Percentiles rank a stretch among this genome's conserved stretches.
phyloP scores from a whole-genome alignment of 768 basidiomycete species.

The Kwoniella botswanensis region DNA sequence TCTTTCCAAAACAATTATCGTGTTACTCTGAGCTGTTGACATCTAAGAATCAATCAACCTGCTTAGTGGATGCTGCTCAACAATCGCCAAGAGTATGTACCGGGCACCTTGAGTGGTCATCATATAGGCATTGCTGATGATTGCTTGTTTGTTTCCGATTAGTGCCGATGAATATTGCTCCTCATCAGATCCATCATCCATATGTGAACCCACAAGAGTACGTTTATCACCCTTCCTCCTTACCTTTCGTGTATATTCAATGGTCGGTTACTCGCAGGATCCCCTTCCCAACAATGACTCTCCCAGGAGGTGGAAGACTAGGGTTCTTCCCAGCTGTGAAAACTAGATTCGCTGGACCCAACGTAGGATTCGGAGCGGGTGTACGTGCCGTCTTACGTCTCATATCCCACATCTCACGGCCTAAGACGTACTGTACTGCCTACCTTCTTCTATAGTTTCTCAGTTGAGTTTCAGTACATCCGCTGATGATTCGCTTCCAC shows the following conservation, averaged over 20 bases:
- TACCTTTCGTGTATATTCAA: too few species aligned
- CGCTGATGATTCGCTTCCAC: not conserved
- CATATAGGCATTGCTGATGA: not conserved
- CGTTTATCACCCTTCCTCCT: conserved; percentile 8
- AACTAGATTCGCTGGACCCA: conserved; percentile 48
- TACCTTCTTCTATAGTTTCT: not conserved
- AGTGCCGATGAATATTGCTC: conserved; percentile 47
- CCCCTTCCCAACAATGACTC: conserved; percentile 45
- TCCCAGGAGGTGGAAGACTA: conserved; percentile 49
- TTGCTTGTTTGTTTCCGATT: not conserved
- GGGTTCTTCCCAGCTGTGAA: conserved; percentile 48
- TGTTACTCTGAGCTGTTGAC: too few species aligned
- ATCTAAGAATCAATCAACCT: too few species aligned
- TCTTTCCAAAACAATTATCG: too few species aligned
- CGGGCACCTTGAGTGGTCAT: too few species aligned
- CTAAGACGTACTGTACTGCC: not conserved
- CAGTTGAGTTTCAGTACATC: too few species aligned
- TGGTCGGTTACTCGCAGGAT: conserved; percentile 25
- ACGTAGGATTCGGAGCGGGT: conserved; percentile 44
- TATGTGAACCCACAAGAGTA: conserved; percentile 51
- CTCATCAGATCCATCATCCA: conserved; percentile 48
- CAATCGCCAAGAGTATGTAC: too few species aligned
- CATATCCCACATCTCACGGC: not conserved
- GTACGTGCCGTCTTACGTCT: conserved; percentile 28
- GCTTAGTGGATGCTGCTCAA: too few species aligned